Base-by-base conservation (phyloP, 2,329 filamentous ascomycete species). In the Ascocoryne sarcoides region DNA sequence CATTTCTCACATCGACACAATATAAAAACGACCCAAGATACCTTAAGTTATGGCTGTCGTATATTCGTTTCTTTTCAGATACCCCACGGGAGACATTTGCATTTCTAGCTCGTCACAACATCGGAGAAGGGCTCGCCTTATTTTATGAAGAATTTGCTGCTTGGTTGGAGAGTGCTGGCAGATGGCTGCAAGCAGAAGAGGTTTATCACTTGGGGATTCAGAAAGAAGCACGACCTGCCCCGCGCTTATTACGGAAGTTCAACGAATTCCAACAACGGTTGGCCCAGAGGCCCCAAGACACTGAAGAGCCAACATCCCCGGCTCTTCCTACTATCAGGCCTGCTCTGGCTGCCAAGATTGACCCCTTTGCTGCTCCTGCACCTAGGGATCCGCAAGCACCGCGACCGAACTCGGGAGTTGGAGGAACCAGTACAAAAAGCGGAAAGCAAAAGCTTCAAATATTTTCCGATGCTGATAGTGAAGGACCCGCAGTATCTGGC, bases 111-210 rank as follows among this genome's bases (percentile, higher is more conserved):
- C 83, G 89, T 37, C 88, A 98, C 59, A 74, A 73, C 47, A 86
- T 98, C 45, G 92, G 90, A 45, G 88, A 95, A 56, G 70, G 73
- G 1, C 73, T 98, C 2, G 92, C 92, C 2, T 68, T 96, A 3
- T 98, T 88, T 62, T 98, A 98, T 63, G 92, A 98, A 60, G 92
- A 96, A 58, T 98, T 94, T 59, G 89, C 92, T 1, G 83, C 79
- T 1, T 96, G 89, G 86, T 69, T 98, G 5, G 92, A 98, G 65
- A 71, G 77, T 26, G 84, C 81, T 5, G 84, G 79, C 10, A 73
- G 90, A 48, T 95, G 87, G 84, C 74, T 71, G 16, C 92, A 98
- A 61, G 90, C 92, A 1, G 88, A 95, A 53, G 92, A 98, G 61
- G 84, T 98, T 1, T 96, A 93, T 61, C 80, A 82, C 53, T 69